phyloP scores from a whole-genome alignment of 169 alveolate genomes.

The Plasmodium relictum region DNA sequence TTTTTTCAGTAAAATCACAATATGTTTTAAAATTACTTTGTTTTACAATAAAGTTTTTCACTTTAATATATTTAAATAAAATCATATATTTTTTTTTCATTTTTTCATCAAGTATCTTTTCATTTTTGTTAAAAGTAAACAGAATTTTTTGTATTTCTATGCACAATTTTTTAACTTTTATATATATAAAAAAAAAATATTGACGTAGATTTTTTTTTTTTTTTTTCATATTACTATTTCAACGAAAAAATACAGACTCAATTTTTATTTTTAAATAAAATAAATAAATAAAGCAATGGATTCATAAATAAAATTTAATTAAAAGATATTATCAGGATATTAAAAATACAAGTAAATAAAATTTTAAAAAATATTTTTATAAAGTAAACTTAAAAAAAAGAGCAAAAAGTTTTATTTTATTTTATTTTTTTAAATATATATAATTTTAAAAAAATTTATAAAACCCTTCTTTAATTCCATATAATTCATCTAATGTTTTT shows the following conservation, averaged over 20 bases:
- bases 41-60: slow-evolving; percentile 7
- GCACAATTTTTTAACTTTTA: too few relatives aligned
- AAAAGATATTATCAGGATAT: slow-evolving; percentile 13
- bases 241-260: neutral
- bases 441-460: slow-evolving; percentile 34
- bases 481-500: slow-evolving; percentile 40
- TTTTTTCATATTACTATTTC: neutral
- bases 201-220: neutral
- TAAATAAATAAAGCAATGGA: neutral
- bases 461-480: slow-evolving; percentile 50
- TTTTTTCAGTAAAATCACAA: slow-evolving; percentile 14
- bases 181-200: too few relatives aligned
- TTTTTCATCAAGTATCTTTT: neutral
- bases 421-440: neutral
- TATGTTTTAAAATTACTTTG: slow-evolving; percentile 12
- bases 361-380: slow-evolving; percentile 1
- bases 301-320: neutral
- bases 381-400: neutral
- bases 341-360: neutral
- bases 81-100: slow-evolving; percentile 11
- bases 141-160: too few relatives aligned
- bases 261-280: slow-evolving; percentile 2
- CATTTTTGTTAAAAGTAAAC: too few relatives aligned
- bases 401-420: too few relatives aligned
- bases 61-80: slow-evolving; percentile 15